These are phyloP conservation scores for Penicillium lagena DNA, from an alignment of 495 filamentous ascomycete species.

Conservation along the genomic window DNA sequence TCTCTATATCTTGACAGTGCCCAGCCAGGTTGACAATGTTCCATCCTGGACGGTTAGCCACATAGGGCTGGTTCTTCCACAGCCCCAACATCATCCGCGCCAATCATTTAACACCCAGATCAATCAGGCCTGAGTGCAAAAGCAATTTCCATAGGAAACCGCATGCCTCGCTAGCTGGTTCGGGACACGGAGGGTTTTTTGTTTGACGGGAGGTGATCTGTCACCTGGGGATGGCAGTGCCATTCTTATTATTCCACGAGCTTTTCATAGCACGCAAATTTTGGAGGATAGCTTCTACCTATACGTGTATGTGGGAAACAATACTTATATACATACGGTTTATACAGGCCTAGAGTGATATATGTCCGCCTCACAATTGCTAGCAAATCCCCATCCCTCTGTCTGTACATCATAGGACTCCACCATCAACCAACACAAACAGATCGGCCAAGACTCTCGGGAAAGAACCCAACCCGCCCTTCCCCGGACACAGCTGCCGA, in stretches of 20 bases:
- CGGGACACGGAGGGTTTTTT: not conserved
- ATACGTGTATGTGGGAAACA: too few relatives aligned
- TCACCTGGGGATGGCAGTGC: slow-evolving; percentile 8
- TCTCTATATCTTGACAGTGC: slow-evolving; percentile 4
- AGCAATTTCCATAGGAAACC: not conserved
- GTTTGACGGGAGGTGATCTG: slow-evolving; percentile 8
- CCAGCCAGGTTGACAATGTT: slow-evolving; percentile 16
- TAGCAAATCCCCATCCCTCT: too few relatives aligned
- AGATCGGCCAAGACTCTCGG: too few relatives aligned
- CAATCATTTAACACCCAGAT: not conserved
- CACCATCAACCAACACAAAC: not conserved
- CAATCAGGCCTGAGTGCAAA: slow-evolving; percentile 9
- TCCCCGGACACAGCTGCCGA: slow-evolving; percentile 2
- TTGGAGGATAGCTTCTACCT: too few relatives aligned
- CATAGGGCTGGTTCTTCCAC: slow-evolving; percentile 8
- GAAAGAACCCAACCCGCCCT: not conserved
- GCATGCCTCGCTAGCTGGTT: not conserved
- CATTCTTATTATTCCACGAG: too few relatives aligned
- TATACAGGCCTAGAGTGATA: too few relatives aligned
- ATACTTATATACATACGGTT: too few relatives aligned
- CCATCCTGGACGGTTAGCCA: slow-evolving; percentile 18
- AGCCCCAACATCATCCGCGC: slow-evolving; percentile 4
- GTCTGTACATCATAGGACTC: not conserved
- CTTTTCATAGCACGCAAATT: too few relatives aligned
- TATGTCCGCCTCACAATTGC: too few relatives aligned